Evolutionary conservation across 768 basidiomycete genomes (phyloP).

Genomic region (Mycena rebaudengoi): DNA sequence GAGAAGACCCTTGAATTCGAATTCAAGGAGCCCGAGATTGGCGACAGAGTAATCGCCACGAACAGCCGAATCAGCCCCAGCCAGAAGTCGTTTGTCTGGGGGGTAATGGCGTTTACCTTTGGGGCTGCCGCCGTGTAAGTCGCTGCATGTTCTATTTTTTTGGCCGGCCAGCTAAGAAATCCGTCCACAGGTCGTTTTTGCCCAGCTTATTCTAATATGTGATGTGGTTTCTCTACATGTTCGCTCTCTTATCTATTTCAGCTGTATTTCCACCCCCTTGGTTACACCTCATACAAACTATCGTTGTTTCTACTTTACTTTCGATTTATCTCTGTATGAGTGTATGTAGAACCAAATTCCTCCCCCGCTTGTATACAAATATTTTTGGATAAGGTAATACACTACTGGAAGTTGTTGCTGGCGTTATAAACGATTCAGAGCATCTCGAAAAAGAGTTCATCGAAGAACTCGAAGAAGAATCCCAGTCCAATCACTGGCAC

Average conservation of each 20-base stretch:
- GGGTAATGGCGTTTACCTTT: slow-evolving; percentile 82
- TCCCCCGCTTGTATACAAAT: slow-evolving; percentile 19
- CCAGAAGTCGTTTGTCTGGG: slow-evolving; percentile 84
- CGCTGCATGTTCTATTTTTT: slow-evolving; percentile 1
- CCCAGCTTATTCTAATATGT: slow-evolving; percentile 67
- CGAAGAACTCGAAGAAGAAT: too few relatives aligned
- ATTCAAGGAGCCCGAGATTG: slow-evolving; percentile 74
- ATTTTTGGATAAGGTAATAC: slow-evolving; percentile 23
- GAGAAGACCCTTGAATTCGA: slow-evolving; percentile 63
- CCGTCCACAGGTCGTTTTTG: slow-evolving; percentile 55
- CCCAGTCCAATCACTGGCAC: too few relatives aligned
- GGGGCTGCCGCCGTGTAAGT: slow-evolving; percentile 85
- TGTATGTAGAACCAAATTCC: slow-evolving; percentile 21
- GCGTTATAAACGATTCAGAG: too few relatives aligned
- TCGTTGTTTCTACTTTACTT: not conserved
- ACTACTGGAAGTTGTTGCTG: too few relatives aligned
- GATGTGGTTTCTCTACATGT: not conserved
- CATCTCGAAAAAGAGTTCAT: too few relatives aligned
- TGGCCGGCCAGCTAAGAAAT: slow-evolving; percentile 6
- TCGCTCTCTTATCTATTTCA: slow-evolving; percentile 30
- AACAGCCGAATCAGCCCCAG: slow-evolving; percentile 76
- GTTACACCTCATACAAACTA: slow-evolving; percentile 17
- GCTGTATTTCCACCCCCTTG: slow-evolving; percentile 22
- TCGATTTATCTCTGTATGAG: slow-evolving; percentile 13
- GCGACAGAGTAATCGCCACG: slow-evolving; percentile 58